Evolutionary conservation across 2,329 filamentous ascomycete genomes (phyloP).

Genomic region (Verticillium zaregamsianum): DNA sequence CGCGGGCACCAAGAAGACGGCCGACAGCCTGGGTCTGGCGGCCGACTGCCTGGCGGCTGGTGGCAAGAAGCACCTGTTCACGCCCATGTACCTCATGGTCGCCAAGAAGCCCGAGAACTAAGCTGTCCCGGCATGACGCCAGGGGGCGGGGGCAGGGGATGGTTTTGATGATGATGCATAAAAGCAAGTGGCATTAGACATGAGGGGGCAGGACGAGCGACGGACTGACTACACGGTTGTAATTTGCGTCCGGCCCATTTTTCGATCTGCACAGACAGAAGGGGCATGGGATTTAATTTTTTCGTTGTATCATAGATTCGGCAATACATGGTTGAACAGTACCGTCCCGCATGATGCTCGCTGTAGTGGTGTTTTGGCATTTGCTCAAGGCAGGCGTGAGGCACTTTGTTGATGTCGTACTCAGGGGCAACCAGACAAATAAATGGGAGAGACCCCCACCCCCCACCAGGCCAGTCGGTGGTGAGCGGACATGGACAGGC

Average conservation of each 20-base stretch:
- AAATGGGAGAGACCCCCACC: too few relatives aligned
- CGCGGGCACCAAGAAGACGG: conserved; percentile 87
- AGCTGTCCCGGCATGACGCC: not conserved
- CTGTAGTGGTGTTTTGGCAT: too few relatives aligned
- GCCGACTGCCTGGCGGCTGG: conserved; percentile 85
- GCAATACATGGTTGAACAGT: not conserved
- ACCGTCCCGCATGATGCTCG: not conserved
- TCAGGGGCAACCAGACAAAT: too few relatives aligned
- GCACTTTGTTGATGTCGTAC: too few relatives aligned
- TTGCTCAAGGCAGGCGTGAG: too few relatives aligned
- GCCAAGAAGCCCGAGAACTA: conserved; percentile 67
- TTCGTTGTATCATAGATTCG: not conserved
- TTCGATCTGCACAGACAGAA: not conserved
- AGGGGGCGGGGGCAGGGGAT: not conserved
- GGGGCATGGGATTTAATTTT: not conserved
- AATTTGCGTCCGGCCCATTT: not conserved
- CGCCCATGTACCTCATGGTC: conserved; percentile 97
- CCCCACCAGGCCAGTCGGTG: too few relatives aligned
- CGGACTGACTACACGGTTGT: not conserved
- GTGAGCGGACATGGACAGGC: too few relatives aligned
- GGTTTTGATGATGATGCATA: not conserved
- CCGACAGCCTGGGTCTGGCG: conserved; percentile 77
- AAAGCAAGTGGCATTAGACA: not conserved
- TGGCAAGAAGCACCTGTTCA: conserved; percentile 87
- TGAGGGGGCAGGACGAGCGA: not conserved